Conservation (phyloP, 106 monocot genomes). For the Cymbidium sinense region DNA sequence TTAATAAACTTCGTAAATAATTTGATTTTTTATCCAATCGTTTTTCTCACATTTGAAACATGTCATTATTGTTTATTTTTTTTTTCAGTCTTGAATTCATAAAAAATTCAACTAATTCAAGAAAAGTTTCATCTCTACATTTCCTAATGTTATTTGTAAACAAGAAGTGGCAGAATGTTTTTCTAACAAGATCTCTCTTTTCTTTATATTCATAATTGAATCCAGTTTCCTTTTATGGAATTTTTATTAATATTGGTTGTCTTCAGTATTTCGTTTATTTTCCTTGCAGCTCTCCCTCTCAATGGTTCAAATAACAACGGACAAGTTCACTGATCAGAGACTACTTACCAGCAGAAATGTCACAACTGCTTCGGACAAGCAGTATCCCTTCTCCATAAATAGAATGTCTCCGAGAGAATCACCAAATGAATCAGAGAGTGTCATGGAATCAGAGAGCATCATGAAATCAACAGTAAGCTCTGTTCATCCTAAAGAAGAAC, state of each 20-base stretch:
- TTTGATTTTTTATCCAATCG: too few species aligned
- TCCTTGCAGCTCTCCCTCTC: background rate
- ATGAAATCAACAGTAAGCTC: conserved; percentile 19
- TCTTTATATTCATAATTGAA: background rate
- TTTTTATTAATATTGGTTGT: background rate
- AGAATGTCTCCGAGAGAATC: background rate
- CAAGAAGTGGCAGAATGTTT: too few species aligned
- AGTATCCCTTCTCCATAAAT: background rate
- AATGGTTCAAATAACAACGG: conserved; percentile 7
- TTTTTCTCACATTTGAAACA: too few species aligned
- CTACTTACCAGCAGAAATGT: background rate
- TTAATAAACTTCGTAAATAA: too few species aligned
- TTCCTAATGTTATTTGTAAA: too few species aligned
- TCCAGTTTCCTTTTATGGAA: background rate
- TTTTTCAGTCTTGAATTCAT: background rate
- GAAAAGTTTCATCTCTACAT: too few species aligned
- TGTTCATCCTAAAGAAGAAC: conserved; percentile 25
- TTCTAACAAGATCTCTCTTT: background rate
- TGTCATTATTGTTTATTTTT: background rate
- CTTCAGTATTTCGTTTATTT: background rate
- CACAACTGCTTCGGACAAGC: conserved; percentile 1
- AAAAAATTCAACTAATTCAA: too few species aligned
- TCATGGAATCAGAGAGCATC: conserved; percentile 2
- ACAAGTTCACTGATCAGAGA: background rate
- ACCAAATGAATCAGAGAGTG: conserved; percentile 3